Percentiles rank a stretch among this genome's conserved stretches.
These are phyloP conservation scores for Phytophthora cryptogea DNA, from an alignment of 352 stramenopile species.

Conservation along the genomic window DNA sequence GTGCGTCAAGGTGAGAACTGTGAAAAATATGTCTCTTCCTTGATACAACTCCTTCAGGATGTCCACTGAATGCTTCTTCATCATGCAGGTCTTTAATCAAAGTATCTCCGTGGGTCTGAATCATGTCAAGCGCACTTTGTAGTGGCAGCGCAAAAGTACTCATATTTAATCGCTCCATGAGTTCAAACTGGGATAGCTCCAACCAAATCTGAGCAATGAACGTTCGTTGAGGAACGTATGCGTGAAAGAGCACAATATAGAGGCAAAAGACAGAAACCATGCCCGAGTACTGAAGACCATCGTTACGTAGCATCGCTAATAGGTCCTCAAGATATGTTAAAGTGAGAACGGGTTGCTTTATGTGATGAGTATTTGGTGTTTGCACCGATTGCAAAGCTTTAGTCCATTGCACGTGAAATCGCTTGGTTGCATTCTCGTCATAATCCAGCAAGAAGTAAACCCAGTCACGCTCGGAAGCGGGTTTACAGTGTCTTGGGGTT, in stretches of 20 bases:
- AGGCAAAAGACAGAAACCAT: constrained; percentile 53
- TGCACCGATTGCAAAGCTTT: constrained; percentile 32
- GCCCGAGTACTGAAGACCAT: constrained; percentile 35
- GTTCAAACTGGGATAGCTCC: constrained; percentile 52
- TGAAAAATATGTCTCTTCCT: constrained; percentile 34
- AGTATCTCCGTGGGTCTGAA: constrained; percentile 40
- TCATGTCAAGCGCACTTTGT: constrained; percentile 56
- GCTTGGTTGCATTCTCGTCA: constrained; percentile 36
- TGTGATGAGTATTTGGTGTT: constrained; percentile 13
- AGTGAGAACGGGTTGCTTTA: constrained; percentile 60
- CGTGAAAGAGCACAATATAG: constrained; percentile 54
- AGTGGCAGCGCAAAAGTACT: constrained; percentile 44
- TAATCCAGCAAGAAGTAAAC: constrained; percentile 52
- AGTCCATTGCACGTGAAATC: constrained; percentile 62
- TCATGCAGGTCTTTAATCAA: constrained; percentile 57
- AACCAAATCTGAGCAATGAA: constrained; percentile 54
- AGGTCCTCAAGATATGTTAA: constrained; percentile 53
- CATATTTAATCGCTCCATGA: constrained; percentile 56
- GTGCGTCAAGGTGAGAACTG: constrained; percentile 22
- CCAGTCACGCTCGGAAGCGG: constrained; percentile 41
- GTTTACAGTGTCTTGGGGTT: constrained; percentile 30
- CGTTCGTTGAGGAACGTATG: constrained; percentile 36
- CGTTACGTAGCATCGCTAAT: constrained; percentile 37
- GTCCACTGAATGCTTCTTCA: constrained; percentile 1
- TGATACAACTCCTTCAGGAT: constrained; percentile 3